phyloP scores from a whole-genome alignment of 148 eudicot genomes.

The Rhododendron simsii region DNA sequence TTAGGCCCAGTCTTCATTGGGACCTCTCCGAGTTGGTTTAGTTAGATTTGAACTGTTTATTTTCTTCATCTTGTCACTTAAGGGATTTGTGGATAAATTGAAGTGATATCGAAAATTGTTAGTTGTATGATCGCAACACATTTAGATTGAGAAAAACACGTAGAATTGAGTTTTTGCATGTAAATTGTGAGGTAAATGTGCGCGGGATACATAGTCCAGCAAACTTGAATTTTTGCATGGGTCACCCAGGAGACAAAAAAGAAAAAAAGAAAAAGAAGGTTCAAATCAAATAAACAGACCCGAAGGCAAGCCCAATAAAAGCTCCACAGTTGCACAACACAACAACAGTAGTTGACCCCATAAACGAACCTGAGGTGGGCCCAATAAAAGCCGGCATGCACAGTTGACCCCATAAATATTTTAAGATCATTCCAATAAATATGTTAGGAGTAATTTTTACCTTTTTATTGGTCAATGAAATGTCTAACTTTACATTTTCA shows the following conservation, averaged over 20 bases:
- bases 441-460: too few relatives aligned
- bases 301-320: too few relatives aligned
- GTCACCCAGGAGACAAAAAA: background rate
- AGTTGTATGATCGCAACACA: too few relatives aligned
- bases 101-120: too few relatives aligned
- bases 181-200: background rate
- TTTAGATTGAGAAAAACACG: too few relatives aligned
- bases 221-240: background rate
- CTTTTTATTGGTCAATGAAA: background rate
- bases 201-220: background rate
- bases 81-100: too few relatives aligned
- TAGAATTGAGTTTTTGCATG: background rate
- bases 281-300: background rate
- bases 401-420: background rate
- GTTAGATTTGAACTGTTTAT: too few relatives aligned
- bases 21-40: too few relatives aligned
- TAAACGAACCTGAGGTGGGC: background rate
- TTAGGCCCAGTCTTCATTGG: too few relatives aligned
- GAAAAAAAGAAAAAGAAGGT: too few relatives aligned
- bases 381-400: background rate
- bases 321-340: background rate
- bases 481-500: background rate
- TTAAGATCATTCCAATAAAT: background rate
- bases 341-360: background rate
- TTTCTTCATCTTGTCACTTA: too few relatives aligned